Conservation (phyloP, 1,284 basidiomycete genomes). For the Mycena sp. region DNA sequence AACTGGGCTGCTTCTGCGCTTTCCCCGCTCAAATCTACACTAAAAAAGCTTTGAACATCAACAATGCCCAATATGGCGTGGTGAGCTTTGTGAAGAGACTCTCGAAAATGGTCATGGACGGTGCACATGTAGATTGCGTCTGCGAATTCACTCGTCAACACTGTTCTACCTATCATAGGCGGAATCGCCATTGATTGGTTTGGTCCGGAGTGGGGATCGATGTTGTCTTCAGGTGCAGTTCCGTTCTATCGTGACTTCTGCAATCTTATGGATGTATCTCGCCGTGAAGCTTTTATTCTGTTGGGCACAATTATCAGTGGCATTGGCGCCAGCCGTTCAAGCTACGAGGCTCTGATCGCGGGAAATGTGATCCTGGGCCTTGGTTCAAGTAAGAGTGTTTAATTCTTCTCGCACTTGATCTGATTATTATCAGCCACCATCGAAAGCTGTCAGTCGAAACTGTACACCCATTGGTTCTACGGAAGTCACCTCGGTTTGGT, state of each 20-base stretch:
- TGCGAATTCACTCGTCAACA: constrained; percentile 9
- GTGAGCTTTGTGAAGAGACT: not conserved
- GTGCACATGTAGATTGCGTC: not conserved
- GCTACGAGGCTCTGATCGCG: constrained; percentile 3
- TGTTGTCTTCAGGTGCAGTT: constrained; percentile 11
- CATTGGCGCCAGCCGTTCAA: constrained; percentile 11
- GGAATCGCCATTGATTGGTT: constrained; percentile 20
- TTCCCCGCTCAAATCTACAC: constrained; percentile 16
- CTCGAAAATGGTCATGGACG: not conserved
- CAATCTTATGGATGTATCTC: not conserved
- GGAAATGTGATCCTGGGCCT: constrained; percentile 17
- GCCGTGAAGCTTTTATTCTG: not conserved
- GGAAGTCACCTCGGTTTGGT: constrained; percentile 16
- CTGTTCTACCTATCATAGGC: constrained; percentile 6
- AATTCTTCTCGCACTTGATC: not conserved
- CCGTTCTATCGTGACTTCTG: not conserved
- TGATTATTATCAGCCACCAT: constrained; percentile 4
- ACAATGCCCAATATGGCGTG: constrained; percentile 17
- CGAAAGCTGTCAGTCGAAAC: constrained; percentile 18
- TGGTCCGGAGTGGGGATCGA: constrained; percentile 15
- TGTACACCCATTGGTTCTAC: constrained; percentile 24
- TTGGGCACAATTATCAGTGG: constrained; percentile 11
- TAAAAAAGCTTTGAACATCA: constrained; percentile 14
- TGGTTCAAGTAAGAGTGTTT: constrained; percentile 3
- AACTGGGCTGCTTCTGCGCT: constrained; percentile 15